Conservation (phyloP, 768 basidiomycete species). For the Mycena galericulata region DNA sequence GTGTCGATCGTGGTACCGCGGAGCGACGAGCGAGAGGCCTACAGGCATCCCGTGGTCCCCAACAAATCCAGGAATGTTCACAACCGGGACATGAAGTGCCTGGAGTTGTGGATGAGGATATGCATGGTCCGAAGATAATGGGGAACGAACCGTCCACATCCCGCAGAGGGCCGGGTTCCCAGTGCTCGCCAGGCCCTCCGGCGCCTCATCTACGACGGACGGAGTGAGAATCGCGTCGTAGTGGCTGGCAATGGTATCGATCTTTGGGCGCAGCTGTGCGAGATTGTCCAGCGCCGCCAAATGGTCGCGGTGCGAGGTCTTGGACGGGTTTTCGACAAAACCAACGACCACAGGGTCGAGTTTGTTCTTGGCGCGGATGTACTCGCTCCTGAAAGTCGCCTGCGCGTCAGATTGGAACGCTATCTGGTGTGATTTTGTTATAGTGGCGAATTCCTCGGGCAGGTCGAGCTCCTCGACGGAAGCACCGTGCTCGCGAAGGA, state of each 20-base stretch:
- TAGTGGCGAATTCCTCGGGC: slow-evolving; percentile 25
- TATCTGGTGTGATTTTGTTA: slow-evolving; percentile 7
- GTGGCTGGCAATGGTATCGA: slow-evolving; percentile 25
- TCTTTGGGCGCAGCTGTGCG: slow-evolving; percentile 29
- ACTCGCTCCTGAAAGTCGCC: slow-evolving; percentile 28
- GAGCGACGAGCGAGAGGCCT: slow-evolving; percentile 31
- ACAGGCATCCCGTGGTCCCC: slow-evolving; percentile 34
- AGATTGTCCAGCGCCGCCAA: slow-evolving; percentile 30
- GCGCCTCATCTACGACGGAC: slow-evolving; percentile 29
- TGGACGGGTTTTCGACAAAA: slow-evolving; percentile 29
- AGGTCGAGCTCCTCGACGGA: slow-evolving; percentile 34
- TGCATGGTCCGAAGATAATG: not conserved
- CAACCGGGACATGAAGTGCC: slow-evolving; percentile 35
- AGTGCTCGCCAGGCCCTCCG: slow-evolving; percentile 27
- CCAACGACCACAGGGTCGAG: slow-evolving; percentile 23
- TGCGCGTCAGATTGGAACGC: slow-evolving; percentile 24
- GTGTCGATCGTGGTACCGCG: slow-evolving; percentile 28
- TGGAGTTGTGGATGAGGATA: not conserved
- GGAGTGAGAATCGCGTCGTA: slow-evolving; percentile 33
- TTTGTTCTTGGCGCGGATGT: slow-evolving; percentile 26
- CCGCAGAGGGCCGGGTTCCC: slow-evolving; percentile 28
- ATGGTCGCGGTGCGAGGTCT: slow-evolving; percentile 19
- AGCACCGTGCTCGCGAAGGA: slow-evolving; percentile 29
- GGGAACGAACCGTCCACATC: slow-evolving; percentile 34
- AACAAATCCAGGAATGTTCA: slow-evolving; percentile 34